These are phyloP conservation scores for Pseudogymnoascus sp. DNA, from an alignment of 2,329 filamentous ascomycete species.

Conservation along the genomic window DNA sequence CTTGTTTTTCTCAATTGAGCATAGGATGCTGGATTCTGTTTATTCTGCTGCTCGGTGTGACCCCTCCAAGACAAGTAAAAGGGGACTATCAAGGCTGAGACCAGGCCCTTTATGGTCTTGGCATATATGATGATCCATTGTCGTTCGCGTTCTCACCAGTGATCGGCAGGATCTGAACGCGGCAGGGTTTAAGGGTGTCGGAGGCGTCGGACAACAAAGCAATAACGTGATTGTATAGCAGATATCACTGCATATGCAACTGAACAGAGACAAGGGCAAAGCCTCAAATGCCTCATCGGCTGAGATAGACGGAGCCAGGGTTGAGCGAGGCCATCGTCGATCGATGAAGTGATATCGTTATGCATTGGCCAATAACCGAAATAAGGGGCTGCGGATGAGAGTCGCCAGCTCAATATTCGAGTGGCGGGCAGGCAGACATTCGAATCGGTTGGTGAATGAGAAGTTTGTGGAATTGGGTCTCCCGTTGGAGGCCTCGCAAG, in stretches of 20 bases:
- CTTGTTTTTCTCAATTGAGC: slow-evolving; percentile 2
- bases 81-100: neutral
- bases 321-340: neutral
- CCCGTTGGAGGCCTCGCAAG: neutral
- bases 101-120: neutral
- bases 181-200: neutral
- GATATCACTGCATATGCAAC: slow-evolving; percentile 6
- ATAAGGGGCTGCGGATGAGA: neutral
- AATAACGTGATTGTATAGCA: slow-evolving; percentile 8
- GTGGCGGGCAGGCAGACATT: neutral
- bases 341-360: slow-evolving; percentile 3
- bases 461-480: neutral
- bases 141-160: neutral
- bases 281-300: neutral
- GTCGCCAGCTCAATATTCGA: neutral
- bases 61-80: neutral
- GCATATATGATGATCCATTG: slow-evolving; percentile 1
- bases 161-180: slow-evolving; percentile 4
- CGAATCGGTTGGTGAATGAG: neutral
- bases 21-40: slow-evolving; percentile 1
- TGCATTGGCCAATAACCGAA: slow-evolving; percentile 6
- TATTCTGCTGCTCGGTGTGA: neutral
- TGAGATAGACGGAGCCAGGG: neutral
- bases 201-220: slow-evolving; percentile 10
- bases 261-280: neutral